These are phyloP conservation scores for Clavaria fumosa DNA, from an alignment of 768 basidiomycete genomes.

Conservation along the genomic window DNA sequence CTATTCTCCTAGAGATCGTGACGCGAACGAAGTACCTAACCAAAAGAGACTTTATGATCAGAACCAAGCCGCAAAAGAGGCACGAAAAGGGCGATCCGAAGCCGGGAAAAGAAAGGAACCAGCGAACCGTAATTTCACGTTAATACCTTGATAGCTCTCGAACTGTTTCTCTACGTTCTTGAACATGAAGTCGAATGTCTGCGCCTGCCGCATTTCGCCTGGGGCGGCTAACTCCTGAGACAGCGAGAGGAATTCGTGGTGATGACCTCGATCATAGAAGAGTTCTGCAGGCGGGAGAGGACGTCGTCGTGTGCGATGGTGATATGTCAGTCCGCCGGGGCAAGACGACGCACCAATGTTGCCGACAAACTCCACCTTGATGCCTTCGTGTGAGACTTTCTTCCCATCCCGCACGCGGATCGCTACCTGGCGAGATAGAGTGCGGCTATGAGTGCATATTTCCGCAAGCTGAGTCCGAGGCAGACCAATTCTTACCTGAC, in stretches of 20 bases:
- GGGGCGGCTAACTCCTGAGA: conserved; percentile 91
- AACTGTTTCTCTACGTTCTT: conserved; percentile 99
- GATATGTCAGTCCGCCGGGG: too few relatives aligned
- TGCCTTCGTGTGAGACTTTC: conserved; percentile 87
- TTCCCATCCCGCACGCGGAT: conserved; percentile 91
- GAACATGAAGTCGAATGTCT: conserved; percentile 93
- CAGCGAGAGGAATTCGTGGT: conserved; percentile 93
- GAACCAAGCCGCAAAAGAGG: too few relatives aligned
- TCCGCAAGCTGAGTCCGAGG: too few relatives aligned
- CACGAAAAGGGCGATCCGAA: too few relatives aligned
- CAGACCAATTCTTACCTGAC: conserved; percentile 40
- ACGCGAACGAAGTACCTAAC: conserved; percentile 84
- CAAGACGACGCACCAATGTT: conserved; percentile 57
- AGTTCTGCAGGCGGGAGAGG: conserved; percentile 34
- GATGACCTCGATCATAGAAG: conserved; percentile 96
- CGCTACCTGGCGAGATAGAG: conserved; percentile 40
- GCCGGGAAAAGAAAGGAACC: too few relatives aligned
- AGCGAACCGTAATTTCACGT: conserved; percentile 87
- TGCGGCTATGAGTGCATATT: too few relatives aligned
- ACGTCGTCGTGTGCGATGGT: conserved; percentile 3
- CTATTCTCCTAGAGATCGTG: conserved; percentile 80
- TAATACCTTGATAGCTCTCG: conserved; percentile 95
- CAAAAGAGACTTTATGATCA: background rate
- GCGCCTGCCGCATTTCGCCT: conserved; percentile 94
- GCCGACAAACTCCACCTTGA: conserved; percentile 95